Conservation (phyloP, 306 rosid genomes). For the Lithocarpus polystachyus region DNA sequence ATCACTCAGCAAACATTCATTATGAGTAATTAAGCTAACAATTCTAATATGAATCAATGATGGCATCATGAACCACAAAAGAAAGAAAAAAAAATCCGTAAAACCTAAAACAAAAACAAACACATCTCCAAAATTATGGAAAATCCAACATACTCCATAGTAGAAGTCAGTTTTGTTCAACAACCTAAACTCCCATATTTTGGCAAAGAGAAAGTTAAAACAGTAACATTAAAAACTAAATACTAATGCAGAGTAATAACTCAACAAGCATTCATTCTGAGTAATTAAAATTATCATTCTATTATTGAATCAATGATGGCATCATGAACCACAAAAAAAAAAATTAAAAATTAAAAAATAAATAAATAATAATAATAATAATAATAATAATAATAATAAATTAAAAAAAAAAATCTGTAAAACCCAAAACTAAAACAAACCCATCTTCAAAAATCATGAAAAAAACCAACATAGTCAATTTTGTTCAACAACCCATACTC, state of each 20-base stretch:
- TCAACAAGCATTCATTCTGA: neutral
- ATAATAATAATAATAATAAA: too few relatives aligned
- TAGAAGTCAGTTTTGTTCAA: conserved; percentile 26
- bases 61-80: conserved; percentile 11
- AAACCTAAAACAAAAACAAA: neutral
- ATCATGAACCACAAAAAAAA: conserved; percentile 6
- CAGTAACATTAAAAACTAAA: neutral
- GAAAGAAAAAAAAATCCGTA: neutral
- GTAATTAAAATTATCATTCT: neutral
- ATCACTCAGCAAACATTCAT: conserved; percentile 16
- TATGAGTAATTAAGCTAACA: neutral
- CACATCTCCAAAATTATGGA: conserved; percentile 12
- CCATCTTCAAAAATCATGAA: conserved; percentile 10
- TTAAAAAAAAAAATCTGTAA: neutral
- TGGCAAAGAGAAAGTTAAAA: neutral
- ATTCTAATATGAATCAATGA: conserved; percentile 25
- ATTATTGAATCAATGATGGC: conserved; percentile 27
- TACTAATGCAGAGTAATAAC: conserved; percentile 15
- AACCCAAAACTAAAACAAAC: neutral
- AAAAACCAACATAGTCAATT: conserved; percentile 26
- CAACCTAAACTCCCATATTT: conserved; percentile 5
- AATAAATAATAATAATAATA: too few relatives aligned
- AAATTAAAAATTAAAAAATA: neutral
- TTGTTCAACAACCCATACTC: conserved; percentile 22
- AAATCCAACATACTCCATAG: conserved; percentile 10